These are phyloP conservation scores for Cronartium quercuum DNA, from an alignment of 1,284 basidiomycete genomes.

Conservation along the genomic window DNA sequence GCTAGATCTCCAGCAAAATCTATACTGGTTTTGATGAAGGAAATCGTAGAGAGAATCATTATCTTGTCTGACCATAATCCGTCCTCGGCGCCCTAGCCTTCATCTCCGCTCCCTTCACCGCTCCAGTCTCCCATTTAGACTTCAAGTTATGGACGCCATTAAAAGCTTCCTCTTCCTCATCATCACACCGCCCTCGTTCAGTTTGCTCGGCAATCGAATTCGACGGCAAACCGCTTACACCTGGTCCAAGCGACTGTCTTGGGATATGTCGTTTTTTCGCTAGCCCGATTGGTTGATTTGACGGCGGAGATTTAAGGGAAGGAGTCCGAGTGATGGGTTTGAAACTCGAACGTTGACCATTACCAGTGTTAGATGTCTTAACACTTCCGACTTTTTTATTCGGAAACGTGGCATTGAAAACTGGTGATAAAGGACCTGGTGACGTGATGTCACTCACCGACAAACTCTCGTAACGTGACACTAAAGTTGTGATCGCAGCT, in stretches of 20 bases:
- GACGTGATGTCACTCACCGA: background rate
- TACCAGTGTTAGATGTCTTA: background rate
- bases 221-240: background rate
- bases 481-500: conserved; percentile 31
- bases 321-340: conserved; percentile 5
- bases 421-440: background rate
- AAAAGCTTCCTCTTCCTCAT: background rate
- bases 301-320: background rate
- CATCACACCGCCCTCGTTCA: background rate
- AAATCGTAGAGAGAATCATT: too few relatives aligned
- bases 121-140: conserved; percentile 26
- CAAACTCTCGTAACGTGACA: conserved; percentile 31
- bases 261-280: background rate
- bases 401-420: background rate
- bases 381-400: background rate
- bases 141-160: conserved; percentile 15
- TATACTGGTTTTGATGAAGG: too few relatives aligned
- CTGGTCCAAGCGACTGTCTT: background rate
- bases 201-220: background rate
- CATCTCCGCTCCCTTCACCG: background rate
- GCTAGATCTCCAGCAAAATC: too few relatives aligned
- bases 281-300: background rate
- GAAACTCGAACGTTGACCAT: conserved; percentile 5
- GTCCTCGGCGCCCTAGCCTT: background rate
- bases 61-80: conserved; percentile 30